Conservation (phyloP, 768 basidiomycete species). For the Brasilioporus rufonigricans region DNA sequence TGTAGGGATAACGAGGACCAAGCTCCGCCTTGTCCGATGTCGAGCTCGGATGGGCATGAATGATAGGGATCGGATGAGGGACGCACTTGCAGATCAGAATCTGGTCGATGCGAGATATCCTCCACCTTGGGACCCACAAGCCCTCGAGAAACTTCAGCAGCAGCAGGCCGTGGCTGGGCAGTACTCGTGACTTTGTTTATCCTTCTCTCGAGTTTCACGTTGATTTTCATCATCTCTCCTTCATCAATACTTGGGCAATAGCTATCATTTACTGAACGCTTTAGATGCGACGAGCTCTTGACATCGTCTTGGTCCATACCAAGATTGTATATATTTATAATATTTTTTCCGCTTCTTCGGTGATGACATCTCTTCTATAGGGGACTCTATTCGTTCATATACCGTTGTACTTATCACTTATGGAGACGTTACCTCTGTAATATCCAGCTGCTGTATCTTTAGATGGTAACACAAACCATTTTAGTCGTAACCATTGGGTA, state of each 20-base stretch:
- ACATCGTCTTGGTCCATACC: neutral
- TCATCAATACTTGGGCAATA: neutral
- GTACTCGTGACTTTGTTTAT: slow-evolving; percentile 5
- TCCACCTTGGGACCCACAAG: slow-evolving; percentile 66
- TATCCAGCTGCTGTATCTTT: slow-evolving; percentile 24
- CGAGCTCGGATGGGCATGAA: slow-evolving; percentile 76
- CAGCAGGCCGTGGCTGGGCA: slow-evolving; percentile 19
- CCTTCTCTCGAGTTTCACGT: too few species aligned
- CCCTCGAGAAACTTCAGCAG: slow-evolving; percentile 29
- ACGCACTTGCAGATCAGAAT: slow-evolving; percentile 78
- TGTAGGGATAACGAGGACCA: slow-evolving; percentile 82
- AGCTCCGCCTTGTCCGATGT: slow-evolving; percentile 78
- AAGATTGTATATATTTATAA: neutral
- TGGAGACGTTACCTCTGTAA: slow-evolving; percentile 12
- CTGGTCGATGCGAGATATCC: slow-evolving; percentile 69
- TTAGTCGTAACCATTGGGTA: neutral
- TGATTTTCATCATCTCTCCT: too few species aligned
- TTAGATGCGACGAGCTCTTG: neutral
- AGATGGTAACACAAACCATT: neutral
- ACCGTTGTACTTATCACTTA: slow-evolving; percentile 11
- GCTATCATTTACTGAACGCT: slow-evolving; percentile 1
- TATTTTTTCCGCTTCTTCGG: neutral
- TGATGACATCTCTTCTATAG: neutral
- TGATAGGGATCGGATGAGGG: slow-evolving; percentile 66
- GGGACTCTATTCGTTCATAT: slow-evolving; percentile 7